These are phyloP conservation scores for Chlorella sp. DNA, from an alignment of 139 green algal species.

Conservation along the genomic window DNA sequence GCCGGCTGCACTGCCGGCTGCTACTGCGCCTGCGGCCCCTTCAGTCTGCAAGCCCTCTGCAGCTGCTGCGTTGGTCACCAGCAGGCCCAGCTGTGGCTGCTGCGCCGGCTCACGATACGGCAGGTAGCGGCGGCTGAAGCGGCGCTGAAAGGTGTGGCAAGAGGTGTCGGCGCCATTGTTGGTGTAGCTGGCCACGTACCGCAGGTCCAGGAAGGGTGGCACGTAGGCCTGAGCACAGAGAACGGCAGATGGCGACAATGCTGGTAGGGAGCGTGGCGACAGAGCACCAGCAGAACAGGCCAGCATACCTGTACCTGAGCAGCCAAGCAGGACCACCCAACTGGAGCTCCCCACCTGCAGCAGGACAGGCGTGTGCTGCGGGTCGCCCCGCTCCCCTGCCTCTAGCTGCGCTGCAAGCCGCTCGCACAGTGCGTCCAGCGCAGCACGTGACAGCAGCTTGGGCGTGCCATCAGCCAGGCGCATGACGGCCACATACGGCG, in stretches of 20 bases:
- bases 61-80: not conserved
- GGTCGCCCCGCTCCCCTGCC: not conserved
- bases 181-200: slow-evolving; percentile 65
- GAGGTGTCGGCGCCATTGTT: slow-evolving; percentile 49
- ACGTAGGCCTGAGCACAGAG: not conserved
- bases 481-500: slow-evolving; percentile 48
- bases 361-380: slow-evolving; percentile 49
- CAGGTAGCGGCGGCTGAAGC: slow-evolving; percentile 61
- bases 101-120: not conserved
- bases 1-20: not conserved
- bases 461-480: slow-evolving; percentile 46
- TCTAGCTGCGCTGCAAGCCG: slow-evolving; percentile 49
- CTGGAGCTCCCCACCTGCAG: slow-evolving; percentile 42
- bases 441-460: slow-evolving; percentile 47
- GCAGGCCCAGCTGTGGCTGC: not conserved
- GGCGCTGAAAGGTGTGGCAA: slow-evolving; percentile 70
- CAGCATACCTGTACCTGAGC: not conserved
- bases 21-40: not conserved
- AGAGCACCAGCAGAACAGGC: not conserved
- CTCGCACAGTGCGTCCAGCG: slow-evolving; percentile 59
- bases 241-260: not conserved
- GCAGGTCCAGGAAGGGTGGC: slow-evolving; percentile 57
- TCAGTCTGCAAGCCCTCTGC: not conserved
- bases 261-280: not conserved
- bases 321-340: not conserved